phyloP scores from a whole-genome alignment of 805 yeast species.

The Pichia californica region DNA sequence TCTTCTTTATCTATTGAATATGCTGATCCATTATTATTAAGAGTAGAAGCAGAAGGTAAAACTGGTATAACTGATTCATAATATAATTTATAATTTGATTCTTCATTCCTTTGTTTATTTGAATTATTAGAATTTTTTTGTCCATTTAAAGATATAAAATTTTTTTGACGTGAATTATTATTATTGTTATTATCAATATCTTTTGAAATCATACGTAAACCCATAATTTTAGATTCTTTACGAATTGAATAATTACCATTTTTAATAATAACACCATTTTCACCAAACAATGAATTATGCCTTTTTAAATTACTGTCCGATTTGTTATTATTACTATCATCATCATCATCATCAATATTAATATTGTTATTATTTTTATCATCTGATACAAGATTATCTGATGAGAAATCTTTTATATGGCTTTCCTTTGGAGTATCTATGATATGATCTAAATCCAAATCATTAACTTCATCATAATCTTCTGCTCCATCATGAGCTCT shows the following conservation, averaged over 20 bases:
- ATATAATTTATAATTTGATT: slow-evolving; percentile 15
- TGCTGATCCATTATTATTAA: background rate
- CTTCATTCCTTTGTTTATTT: slow-evolving; percentile 8
- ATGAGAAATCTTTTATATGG: background rate
- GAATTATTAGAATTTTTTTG: background rate
- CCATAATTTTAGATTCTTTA: slow-evolving; percentile 24
- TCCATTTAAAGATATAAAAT: background rate
- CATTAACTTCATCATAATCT: slow-evolving; percentile 32
- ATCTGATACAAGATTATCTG: background rate
- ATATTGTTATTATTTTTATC: background rate
- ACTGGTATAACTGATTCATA: slow-evolving; percentile 31
- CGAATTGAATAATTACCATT: slow-evolving; percentile 12
- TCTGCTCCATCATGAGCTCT: slow-evolving; percentile 29
- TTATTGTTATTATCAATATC: background rate
- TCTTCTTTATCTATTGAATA: background rate
- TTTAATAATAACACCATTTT: slow-evolving; percentile 2
- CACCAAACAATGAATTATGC: background rate
- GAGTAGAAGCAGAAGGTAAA: slow-evolving; percentile 18
- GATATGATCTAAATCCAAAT: slow-evolving; percentile 31
- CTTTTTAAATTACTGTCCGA: background rate
- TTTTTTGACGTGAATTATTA: too few relatives aligned
- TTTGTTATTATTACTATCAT: background rate
- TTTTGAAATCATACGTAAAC: slow-evolving; percentile 16
- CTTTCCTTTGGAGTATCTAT: slow-evolving; percentile 11
- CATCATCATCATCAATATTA: background rate